Evolutionary conservation across 2,329 filamentous ascomycete genomes (phyloP), one percentile per base, ranked within the genome.

Genomic region (Aspergillus melleus): DNA sequence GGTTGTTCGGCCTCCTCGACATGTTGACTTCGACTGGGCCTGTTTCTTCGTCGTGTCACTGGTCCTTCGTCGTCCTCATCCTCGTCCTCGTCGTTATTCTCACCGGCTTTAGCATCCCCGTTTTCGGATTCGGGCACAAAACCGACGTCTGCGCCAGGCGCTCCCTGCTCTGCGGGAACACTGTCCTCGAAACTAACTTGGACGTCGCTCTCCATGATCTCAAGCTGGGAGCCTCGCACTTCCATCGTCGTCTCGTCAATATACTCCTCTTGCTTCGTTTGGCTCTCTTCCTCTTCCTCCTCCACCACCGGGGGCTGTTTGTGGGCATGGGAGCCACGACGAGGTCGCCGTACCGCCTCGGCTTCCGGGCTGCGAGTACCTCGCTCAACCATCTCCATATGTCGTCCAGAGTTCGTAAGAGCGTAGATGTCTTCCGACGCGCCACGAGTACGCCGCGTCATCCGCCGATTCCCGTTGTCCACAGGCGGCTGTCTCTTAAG

Each of bases 401-500:
- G 84, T 60, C 78, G 82, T 19, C 86, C 86, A 8, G 85, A 87
- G 63, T 84, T 82, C 3, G 85, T 84, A 49, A 88, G 74, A 16
- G 82, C 84, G 50, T 86, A 75, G 14, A 88, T 80, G 36, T 84
- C 80, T 39, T 83, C 81, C 26, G 83, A 80, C 4, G 82, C 77
- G 63, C 85, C 84, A 62, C 85, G 84, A 24, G 82, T 86, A 19
- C 85, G 79, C 50, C 86, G 85, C 68, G 84, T 86, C 63, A 81
- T 86, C 62, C 85, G 80, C 63, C 86, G 69, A 64, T 60, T 77
- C 66, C 62, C 60, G 54, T 64, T 55, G n/a, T 72, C 63, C 59
- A 62, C 52, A 44, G 61, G 59, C 47, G 73, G 61, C 54, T 75
- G 66, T 55, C 66, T 57, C 58, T 69, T 68, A 30, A 72, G 62